Conservation (phyloP, 352 stramenopile species). For the Globisporangium radiosum region DNA sequence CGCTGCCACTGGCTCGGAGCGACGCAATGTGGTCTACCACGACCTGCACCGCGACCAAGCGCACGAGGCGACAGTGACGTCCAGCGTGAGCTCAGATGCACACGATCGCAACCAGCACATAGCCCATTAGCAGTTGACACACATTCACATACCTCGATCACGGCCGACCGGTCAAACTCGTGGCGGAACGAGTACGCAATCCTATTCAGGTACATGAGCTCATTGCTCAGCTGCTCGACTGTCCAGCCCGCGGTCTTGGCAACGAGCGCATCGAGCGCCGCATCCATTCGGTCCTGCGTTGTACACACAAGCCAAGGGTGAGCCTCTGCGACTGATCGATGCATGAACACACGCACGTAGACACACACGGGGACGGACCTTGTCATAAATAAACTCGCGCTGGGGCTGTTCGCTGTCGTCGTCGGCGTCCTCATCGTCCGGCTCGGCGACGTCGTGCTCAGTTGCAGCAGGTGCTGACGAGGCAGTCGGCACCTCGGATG, state of each 20-base stretch:
- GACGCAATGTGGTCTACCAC: conserved; percentile 7
- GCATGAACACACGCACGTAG: too few species aligned
- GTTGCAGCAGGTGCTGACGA: neutral
- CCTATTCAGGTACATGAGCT: conserved; percentile 65
- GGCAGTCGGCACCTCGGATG: neutral
- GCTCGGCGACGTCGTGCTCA: neutral
- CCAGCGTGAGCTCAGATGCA: neutral
- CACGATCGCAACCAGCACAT: neutral
- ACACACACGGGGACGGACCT: conserved; percentile 31
- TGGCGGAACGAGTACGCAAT: conserved; percentile 59
- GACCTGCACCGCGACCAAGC: neutral
- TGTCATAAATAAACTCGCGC: conserved; percentile 70
- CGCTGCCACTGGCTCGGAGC: conserved; percentile 1
- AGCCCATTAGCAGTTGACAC: too few species aligned
- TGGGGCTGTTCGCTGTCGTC: conserved; percentile 4
- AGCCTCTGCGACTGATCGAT: neutral
- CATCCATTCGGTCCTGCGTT: conserved; percentile 44
- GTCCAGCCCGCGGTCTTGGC: conserved; percentile 57
- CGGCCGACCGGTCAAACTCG: conserved; percentile 46
- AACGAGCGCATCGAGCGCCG: conserved; percentile 41
- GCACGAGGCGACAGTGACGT: neutral
- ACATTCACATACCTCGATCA: conserved; percentile 49
- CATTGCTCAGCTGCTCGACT: conserved; percentile 63
- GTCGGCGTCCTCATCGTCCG: conserved; percentile 5
- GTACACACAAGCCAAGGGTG: conserved; percentile 1